Percentiles rank a stretch among this genome's conserved stretches.
Evolutionary conservation across 768 basidiomycete genomes (phyloP).

Genomic region (Boletus reticulatus): DNA sequence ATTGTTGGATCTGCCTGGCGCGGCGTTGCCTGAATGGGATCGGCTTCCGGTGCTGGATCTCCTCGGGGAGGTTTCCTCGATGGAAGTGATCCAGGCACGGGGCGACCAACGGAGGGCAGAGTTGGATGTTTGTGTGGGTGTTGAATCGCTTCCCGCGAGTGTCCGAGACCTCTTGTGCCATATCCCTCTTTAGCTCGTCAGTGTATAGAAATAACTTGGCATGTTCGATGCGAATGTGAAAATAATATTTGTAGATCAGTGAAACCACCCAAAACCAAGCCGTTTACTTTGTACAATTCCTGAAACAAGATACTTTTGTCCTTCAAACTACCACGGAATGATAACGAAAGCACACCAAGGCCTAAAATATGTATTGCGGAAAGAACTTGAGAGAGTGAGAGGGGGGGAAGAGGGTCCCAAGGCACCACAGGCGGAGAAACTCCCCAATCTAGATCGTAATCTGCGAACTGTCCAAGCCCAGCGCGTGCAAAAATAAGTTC

Average conservation of each 20-base stretch:
- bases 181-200: slow-evolving; percentile 6
- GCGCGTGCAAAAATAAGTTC: slow-evolving; percentile 83
- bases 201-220: background rate
- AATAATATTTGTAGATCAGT: too few species aligned
- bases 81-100: slow-evolving; percentile 34
- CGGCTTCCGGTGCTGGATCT: slow-evolving; percentile 70
- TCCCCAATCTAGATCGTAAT: slow-evolving; percentile 44
- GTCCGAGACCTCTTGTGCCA: slow-evolving; percentile 26
- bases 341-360: slow-evolving; percentile 3
- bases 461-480: slow-evolving; percentile 72
- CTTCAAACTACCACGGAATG: slow-evolving; percentile 12
- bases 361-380: slow-evolving; percentile 1
- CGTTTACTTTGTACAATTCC: slow-evolving; percentile 18
- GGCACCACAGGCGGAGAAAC: too few species aligned
- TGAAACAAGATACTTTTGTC: slow-evolving; percentile 19
- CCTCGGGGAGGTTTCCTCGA: slow-evolving; percentile 44
- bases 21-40: slow-evolving; percentile 48
- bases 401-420: too few species aligned
- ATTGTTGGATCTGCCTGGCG: slow-evolving; percentile 61
- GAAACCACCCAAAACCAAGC: slow-evolving; percentile 3
- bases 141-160: slow-evolving; percentile 17
- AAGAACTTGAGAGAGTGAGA: too few species aligned
- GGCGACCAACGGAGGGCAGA: slow-evolving; percentile 35
- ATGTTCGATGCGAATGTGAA: too few species aligned
- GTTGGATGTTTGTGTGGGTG: slow-evolving; percentile 32